Evolutionary conservation across 768 basidiomycete genomes (phyloP).

Genomic region (Galerina sulciceps): DNA sequence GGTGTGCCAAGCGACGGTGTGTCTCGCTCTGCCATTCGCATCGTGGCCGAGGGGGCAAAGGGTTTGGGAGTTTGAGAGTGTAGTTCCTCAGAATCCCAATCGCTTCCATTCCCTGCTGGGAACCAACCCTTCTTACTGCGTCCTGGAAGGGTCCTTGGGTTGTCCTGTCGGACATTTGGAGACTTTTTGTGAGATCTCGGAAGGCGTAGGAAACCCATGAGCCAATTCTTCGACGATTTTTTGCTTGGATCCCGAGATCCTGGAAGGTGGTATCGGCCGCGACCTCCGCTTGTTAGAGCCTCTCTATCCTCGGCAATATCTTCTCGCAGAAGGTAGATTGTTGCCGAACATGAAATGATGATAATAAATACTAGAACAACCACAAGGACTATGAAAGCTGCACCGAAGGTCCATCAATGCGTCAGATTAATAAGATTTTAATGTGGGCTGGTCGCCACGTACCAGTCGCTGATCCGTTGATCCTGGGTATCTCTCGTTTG

Average conservation of each 20-base stretch:
- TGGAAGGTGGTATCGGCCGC: constrained; percentile 18
- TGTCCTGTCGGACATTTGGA: constrained; percentile 9
- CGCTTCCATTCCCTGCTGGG: constrained; percentile 50
- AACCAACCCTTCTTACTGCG: constrained; percentile 50
- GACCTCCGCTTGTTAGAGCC: constrained; percentile 31
- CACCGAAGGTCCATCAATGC: neutral
- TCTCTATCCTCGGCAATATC: constrained; percentile 46
- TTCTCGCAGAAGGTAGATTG: constrained; percentile 59
- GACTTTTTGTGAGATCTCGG: constrained; percentile 2
- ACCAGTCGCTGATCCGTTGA: constrained; percentile 56
- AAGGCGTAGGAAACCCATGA: constrained; percentile 10
- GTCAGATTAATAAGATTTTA: neutral
- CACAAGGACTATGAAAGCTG: constrained; percentile 67
- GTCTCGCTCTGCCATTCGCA: constrained; percentile 11
- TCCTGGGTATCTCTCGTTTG: constrained; percentile 46
- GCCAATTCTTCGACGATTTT: constrained; percentile 16
- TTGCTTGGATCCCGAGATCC: constrained; percentile 5
- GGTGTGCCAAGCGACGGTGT: constrained; percentile 1
- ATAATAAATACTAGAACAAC: constrained; percentile 59
- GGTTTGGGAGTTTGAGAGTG: constrained; percentile 7
- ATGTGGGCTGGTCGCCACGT: constrained; percentile 17
- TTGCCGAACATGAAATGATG: constrained; percentile 52
- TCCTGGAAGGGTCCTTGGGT: constrained; percentile 18
- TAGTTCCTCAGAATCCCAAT: constrained; percentile 41
- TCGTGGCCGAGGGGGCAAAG: constrained; percentile 4